Conservation (phyloP, 2,329 filamentous ascomycete species). For the Dryadomyces sulphureus region DNA sequence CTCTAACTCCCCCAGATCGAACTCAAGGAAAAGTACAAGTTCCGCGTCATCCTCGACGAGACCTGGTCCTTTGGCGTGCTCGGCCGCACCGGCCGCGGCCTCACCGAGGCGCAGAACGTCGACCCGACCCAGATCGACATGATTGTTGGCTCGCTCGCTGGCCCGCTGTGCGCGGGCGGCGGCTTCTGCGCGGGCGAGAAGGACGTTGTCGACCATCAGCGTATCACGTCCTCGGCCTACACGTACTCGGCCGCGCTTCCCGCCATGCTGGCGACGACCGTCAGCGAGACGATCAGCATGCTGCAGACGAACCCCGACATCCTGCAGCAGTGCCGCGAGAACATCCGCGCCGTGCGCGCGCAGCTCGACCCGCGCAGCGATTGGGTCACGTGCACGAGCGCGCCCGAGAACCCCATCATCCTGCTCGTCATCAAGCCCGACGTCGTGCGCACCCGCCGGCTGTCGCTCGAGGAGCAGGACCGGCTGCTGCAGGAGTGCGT, state of each 20-base stretch:
- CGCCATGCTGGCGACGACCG: slow-evolving; percentile 87
- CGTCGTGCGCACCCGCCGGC: slow-evolving; percentile 53
- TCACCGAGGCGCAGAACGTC: slow-evolving; percentile 94
- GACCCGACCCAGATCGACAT: slow-evolving; percentile 90
- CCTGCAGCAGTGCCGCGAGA: slow-evolving; percentile 64
- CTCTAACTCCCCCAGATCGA: slow-evolving; percentile 46
- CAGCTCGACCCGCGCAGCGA: slow-evolving; percentile 89
- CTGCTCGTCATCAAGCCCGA: slow-evolving; percentile 73
- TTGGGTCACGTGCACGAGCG: slow-evolving; percentile 74
- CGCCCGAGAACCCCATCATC: slow-evolving; percentile 74
- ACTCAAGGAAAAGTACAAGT: slow-evolving; percentile 92
- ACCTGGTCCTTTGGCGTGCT: slow-evolving; percentile 95
- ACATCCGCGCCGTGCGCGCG: slow-evolving; percentile 69
- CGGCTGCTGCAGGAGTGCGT: slow-evolving; percentile 75
- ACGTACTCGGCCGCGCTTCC: slow-evolving; percentile 92
- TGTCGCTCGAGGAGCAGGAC: slow-evolving; percentile 67
- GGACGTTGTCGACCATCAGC: slow-evolving; percentile 92
- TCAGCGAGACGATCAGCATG: slow-evolving; percentile 76
- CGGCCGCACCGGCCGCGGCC: slow-evolving; percentile 75
- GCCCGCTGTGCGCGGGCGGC: slow-evolving; percentile 79
- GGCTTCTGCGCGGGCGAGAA: slow-evolving; percentile 88
- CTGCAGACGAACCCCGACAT: slow-evolving; percentile 80
- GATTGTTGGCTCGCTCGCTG: slow-evolving; percentile 86
- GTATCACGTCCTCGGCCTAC: slow-evolving; percentile 81
- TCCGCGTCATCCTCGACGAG: slow-evolving; percentile 92